Evolutionary conservation across 768 basidiomycete genomes (phyloP).

Genomic region (Dacryopinax primogenitus): DNA sequence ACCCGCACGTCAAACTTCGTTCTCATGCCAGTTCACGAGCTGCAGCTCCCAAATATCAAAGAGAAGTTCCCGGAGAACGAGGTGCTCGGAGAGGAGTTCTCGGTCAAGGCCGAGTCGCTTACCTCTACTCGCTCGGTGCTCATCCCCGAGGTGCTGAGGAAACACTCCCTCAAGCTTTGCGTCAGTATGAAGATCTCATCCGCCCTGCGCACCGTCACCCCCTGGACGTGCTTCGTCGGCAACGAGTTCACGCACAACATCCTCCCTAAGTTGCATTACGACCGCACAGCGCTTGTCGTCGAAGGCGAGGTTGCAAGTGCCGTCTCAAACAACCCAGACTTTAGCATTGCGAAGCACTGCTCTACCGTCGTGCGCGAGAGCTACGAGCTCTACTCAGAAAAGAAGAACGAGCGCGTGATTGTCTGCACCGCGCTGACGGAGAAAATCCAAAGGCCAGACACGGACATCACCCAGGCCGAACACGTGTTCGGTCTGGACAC

Average conservation of each 20-base stretch:
- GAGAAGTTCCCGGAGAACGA: slow-evolving; percentile 38
- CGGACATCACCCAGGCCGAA: slow-evolving; percentile 31
- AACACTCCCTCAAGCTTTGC: slow-evolving; percentile 41
- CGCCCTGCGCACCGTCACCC: slow-evolving; percentile 45
- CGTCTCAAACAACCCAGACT: slow-evolving; percentile 32
- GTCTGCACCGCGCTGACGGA: slow-evolving; percentile 44
- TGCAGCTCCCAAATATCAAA: slow-evolving; percentile 39
- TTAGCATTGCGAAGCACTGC: slow-evolving; percentile 41
- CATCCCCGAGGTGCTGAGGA: slow-evolving; percentile 35
- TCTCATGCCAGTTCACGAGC: slow-evolving; percentile 42
- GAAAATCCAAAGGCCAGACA: slow-evolving; percentile 30
- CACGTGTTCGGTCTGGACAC: slow-evolving; percentile 37
- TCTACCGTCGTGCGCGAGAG: slow-evolving; percentile 39
- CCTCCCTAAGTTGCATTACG: slow-evolving; percentile 37
- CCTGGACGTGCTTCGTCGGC: slow-evolving; percentile 44
- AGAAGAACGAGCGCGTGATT: slow-evolving; percentile 34
- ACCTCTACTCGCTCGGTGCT: slow-evolving; percentile 36
- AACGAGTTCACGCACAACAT: slow-evolving; percentile 43
- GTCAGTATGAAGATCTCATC: slow-evolving; percentile 49
- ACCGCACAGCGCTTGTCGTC: slow-evolving; percentile 33
- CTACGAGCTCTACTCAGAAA: slow-evolving; percentile 25
- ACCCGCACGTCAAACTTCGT: slow-evolving; percentile 29
- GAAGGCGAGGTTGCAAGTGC: slow-evolving; percentile 42
- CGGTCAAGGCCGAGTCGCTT: slow-evolving; percentile 26
- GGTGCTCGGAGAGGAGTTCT: slow-evolving; percentile 34